Conservation (phyloP, 805 yeast species). For the Candida cerambycidarum region DNA sequence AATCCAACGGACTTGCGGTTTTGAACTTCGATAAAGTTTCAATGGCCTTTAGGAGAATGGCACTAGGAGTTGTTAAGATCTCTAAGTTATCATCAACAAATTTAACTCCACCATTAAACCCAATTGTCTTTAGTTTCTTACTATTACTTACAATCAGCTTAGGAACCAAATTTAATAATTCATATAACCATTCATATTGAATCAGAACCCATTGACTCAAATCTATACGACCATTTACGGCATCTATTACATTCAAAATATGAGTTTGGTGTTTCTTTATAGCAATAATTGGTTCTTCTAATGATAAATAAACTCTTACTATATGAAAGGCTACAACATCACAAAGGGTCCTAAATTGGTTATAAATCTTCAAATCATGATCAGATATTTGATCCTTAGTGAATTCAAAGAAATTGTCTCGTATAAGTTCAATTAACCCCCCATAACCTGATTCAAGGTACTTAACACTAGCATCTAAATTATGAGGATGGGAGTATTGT, state of each 20-base stretch:
- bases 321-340: constrained; percentile 67
- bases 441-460: constrained; percentile 36
- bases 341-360: constrained; percentile 45
- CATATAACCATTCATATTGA: constrained; percentile 69
- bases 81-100: constrained; percentile 24
- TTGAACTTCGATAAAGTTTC: background rate
- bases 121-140: constrained; percentile 13
- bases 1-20: constrained; percentile 9
- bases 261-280: constrained; percentile 66
- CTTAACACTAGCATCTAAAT: constrained; percentile 29
- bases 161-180: constrained; percentile 52
- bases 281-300: constrained; percentile 59
- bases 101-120: constrained; percentile 36
- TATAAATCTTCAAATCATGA: constrained; percentile 31
- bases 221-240: constrained; percentile 9
- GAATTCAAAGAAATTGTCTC: constrained; percentile 16
- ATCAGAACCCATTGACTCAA: constrained; percentile 51
- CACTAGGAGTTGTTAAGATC: constrained; percentile 29
- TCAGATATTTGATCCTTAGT: constrained; percentile 16
- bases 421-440: constrained; percentile 23
- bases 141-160: constrained; percentile 27
- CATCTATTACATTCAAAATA: constrained; percentile 44
- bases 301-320: constrained; percentile 56
- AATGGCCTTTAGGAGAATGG: constrained; percentile 21
- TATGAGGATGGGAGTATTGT: constrained; percentile 33